A percentile compares a stretch with the other conserved stretches of the same genome.
Evolutionary conservation across 495 filamentous ascomycete genomes (phyloP).

Genomic region (Mytilinidion resinicola): DNA sequence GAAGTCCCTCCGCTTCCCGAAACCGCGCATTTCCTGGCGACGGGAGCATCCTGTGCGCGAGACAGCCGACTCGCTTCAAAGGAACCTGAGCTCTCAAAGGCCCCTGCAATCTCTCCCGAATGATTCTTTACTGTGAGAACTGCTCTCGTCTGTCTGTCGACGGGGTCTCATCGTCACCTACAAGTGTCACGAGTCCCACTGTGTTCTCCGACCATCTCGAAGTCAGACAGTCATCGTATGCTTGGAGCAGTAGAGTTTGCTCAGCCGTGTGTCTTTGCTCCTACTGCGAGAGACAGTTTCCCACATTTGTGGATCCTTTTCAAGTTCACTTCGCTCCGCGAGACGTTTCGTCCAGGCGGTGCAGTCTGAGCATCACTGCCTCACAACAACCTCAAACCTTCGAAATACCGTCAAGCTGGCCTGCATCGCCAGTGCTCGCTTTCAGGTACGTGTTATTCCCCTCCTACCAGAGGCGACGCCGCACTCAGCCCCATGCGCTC

Average conservation of each 20-base stretch:
- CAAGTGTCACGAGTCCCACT: constrained; percentile 21
- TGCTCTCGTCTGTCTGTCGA: constrained; percentile 21
- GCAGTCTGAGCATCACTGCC: constrained; percentile 11
- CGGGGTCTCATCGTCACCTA: constrained; percentile 11
- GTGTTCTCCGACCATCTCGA: constrained; percentile 5
- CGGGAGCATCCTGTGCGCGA: constrained; percentile 16
- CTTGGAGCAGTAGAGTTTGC: constrained; percentile 13
- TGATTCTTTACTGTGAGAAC: constrained; percentile 24
- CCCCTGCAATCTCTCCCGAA: constrained; percentile 16
- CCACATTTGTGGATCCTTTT: constrained; percentile 13
- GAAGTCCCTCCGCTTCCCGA: constrained; percentile 16
- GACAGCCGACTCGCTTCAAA: constrained; percentile 6
- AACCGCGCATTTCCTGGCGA: constrained; percentile 19
- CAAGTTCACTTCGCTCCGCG: constrained; percentile 16
- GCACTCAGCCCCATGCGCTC: constrained; percentile 16
- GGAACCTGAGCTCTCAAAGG: constrained; percentile 24
- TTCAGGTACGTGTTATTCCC: constrained; percentile 27
- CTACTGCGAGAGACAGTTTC: constrained; percentile 10
- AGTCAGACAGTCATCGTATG: constrained; percentile 11
- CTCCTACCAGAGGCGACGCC: constrained; percentile 8
- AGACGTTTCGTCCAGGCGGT: constrained; percentile 4
- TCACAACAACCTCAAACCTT: constrained; percentile 3
- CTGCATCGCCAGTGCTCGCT: constrained; percentile 23
- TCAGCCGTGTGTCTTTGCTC: constrained; percentile 12
- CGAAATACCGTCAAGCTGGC: constrained; percentile 32